Evolutionary conservation across 1,284 basidiomycete species (phyloP), one percentile per base, ranked within the genome.

Genomic region (Wallemia ichthyophaga): DNA sequence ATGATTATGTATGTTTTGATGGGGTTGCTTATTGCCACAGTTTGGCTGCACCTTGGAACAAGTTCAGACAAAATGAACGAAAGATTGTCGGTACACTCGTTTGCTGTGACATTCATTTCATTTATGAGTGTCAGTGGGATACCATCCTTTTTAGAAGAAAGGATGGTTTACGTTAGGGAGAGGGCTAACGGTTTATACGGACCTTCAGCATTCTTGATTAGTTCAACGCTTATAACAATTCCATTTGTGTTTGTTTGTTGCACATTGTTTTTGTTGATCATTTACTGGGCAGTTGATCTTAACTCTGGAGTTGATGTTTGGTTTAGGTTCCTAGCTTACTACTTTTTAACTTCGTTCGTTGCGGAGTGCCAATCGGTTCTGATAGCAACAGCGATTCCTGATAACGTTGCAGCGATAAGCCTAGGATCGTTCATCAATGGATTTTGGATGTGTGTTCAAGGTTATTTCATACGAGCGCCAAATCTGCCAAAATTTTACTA

Each of bases 341-440:
- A 80, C 15, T 79, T 74, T 68, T 69, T 80, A 23, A 76, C 75
- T 0, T 72, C 80, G 9, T 67, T 75, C 33, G 73, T 73, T 0
- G 79, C 78, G 1, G 78, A 80, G 64, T 73, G 72, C 25, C 77
- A 79, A 63, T 70, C 71, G 7, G 65, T 76, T 24, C 66, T 80
- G 24, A 67, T 81, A 55, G 74, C 78, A 0, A 71, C 76, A 0
- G 56, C 73, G 13, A 60, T 80, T 0, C 79, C 79, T 0, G 74
- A 78, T 58, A 80, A 80, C 62, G 75, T 80, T 32, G 78, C 77
- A 0, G 73, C 78, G 1, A 69, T 81, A 1, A 78, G 78, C 0
- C 69, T 80, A 1, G 68, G 71, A 23, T 70, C 73, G 1, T 80
- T 80, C 65, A 61, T 75, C 33, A 80, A 80, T 64, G 78, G 78